Percentiles rank a stretch among this genome's conserved stretches.
phyloP scores from a whole-genome alignment of 192 early-diverging fungal species.

The Geranomyces variabilis region DNA sequence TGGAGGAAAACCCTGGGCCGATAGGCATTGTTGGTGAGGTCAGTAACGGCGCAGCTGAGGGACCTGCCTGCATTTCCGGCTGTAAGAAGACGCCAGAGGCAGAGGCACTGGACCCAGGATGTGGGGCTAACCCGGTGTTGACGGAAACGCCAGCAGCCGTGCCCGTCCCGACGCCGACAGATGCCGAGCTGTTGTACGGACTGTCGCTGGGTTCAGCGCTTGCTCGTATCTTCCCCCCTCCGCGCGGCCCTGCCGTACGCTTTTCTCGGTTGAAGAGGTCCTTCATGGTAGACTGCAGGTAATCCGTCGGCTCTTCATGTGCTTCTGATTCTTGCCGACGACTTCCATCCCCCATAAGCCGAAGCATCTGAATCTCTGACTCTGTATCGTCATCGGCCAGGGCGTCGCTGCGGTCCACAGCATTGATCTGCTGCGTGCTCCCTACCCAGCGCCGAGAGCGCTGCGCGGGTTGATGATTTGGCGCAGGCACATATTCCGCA shows the following conservation, averaged over 20 bases:
- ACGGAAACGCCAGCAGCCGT: no score
- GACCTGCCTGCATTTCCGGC: no score
- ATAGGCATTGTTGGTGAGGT: neutral
- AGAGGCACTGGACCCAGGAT: no score
- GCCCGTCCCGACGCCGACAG: neutral
- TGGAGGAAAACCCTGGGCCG: neutral
- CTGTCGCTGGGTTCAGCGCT: neutral
- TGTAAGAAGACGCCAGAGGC: no score
- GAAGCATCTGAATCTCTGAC: neutral
- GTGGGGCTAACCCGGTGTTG: no score
- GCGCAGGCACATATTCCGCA: neutral
- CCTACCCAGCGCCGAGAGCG: slow-evolving; percentile 6
- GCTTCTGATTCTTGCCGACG: neutral
- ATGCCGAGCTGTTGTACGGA: slow-evolving; percentile 1
- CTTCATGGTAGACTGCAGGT: slow-evolving; percentile 28
- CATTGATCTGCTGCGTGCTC: slow-evolving; percentile 5
- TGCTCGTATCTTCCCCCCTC: no score
- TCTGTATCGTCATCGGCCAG: neutral
- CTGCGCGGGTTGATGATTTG: neutral
- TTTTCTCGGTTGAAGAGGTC: slow-evolving; percentile 16
- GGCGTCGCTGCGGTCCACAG: neutral
- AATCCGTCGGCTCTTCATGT: slow-evolving; percentile 7
- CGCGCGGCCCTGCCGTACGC: neutral
- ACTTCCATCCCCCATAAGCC: neutral
- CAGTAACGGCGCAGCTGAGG: no score